A percentile compares a stretch with the other conserved stretches of the same genome.
phyloP scores from a whole-genome alignment of 495 filamentous ascomycete species.

The Penicillium antarcticum region DNA sequence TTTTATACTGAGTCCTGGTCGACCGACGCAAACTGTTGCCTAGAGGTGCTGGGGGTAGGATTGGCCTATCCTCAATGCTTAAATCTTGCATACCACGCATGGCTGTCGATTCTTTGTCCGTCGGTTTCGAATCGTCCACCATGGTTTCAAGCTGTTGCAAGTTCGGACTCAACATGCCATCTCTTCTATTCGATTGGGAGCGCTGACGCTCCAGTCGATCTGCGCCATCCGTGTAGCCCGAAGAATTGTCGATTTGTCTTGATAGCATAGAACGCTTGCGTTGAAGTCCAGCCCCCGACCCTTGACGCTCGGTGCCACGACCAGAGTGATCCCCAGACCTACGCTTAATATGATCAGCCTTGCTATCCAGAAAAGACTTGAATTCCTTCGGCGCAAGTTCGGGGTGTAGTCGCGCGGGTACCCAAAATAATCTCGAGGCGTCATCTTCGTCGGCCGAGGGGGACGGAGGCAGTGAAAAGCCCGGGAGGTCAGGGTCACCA shows the following conservation, averaged over 20 bases:
- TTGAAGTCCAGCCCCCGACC: conserved; percentile 61
- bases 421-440: conserved; percentile 87
- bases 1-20: conserved; percentile 87
- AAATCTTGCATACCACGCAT: conserved; percentile 36
- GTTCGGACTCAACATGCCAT: conserved; percentile 54
- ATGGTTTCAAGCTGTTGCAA: conserved; percentile 70
- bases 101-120: conserved; percentile 33
- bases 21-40: conserved; percentile 81
- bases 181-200: conserved; percentile 53
- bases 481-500: conserved; percentile 90
- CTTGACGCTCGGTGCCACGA: conserved; percentile 59
- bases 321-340: conserved; percentile 68
- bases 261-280: conserved; percentile 97
- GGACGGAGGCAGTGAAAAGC: conserved; percentile 74
- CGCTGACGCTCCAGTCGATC: conserved; percentile 76
- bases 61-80: conserved; percentile 82
- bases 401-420: conserved; percentile 89
- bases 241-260: conserved; percentile 75
- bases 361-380: conserved; percentile 91
- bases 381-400: conserved; percentile 96
- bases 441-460: conserved; percentile 78
- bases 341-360: conserved; percentile 82
- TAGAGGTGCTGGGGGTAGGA: conserved; percentile 68
- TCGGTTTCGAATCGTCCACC: conserved; percentile 74
- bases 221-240: conserved; percentile 82